Evolutionary conservation across 306 rosid genomes (phyloP).

Genomic region (Erythrophleum fordii): DNA sequence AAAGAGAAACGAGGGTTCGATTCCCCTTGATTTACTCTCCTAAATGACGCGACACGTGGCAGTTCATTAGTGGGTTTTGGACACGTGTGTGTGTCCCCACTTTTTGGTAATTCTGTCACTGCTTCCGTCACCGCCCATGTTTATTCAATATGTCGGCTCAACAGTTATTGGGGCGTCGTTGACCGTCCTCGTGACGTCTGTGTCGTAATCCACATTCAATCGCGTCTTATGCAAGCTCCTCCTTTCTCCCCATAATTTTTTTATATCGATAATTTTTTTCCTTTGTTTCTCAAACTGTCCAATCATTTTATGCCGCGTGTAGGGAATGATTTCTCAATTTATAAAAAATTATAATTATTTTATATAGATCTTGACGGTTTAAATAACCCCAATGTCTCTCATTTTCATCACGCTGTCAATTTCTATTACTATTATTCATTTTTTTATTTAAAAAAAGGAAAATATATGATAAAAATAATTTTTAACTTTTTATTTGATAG

Average conservation of each 20-base stretch:
- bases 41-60: conserved; percentile 48
- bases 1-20: background rate
- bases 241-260: background rate
- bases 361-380: no score
- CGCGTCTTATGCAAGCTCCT: background rate
- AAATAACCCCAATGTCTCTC: no score
- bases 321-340: no score
- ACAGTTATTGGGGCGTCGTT: conserved; percentile 26
- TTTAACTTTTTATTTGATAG: no score
- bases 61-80: background rate
- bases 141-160: conserved; percentile 7
- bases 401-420: no score
- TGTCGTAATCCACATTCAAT: conserved; percentile 9
- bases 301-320: background rate
- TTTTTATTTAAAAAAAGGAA: no score
- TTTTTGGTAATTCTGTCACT: conserved; percentile 52
- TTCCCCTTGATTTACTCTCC: background rate
- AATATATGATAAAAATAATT: no score
- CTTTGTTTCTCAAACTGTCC: background rate
- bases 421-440: no score
- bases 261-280: background rate
- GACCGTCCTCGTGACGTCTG: conserved; percentile 37
- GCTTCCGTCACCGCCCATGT: conserved; percentile 59
- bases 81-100: conserved; percentile 1
- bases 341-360: no score